Conservation (phyloP, 208 protist genomes). For the Plasmodiophora brassicae region DNA sequence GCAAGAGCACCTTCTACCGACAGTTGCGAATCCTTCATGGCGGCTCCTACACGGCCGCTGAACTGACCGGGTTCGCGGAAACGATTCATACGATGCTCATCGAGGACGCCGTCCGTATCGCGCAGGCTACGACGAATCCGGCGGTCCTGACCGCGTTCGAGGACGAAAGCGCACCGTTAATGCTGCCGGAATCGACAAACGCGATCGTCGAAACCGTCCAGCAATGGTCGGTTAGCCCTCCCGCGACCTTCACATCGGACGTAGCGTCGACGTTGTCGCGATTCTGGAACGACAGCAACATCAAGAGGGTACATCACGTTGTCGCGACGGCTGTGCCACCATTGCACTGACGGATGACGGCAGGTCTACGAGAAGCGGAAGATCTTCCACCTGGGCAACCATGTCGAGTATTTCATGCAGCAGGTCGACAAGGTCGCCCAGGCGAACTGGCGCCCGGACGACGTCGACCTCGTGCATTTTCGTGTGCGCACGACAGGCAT, state of each 20-base stretch:
- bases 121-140: neutral
- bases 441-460: neutral
- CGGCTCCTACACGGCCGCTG: neutral
- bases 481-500: neutral
- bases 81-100: constrained; percentile 15
- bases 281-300: neutral
- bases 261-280: neutral
- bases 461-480: neutral
- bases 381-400: neutral
- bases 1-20: constrained; percentile 25
- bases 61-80: neutral
- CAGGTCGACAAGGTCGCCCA: neutral
- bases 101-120: neutral
- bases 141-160: neutral
- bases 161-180: neutral
- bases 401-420: neutral
- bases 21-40: neutral
- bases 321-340: neutral
- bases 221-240: neutral
- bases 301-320: neutral
- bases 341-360: neutral
- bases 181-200: neutral
- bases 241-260: neutral
- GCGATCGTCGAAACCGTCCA: neutral
- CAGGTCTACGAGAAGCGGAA: neutral